Evolutionary conservation across 768 basidiomycete species (phyloP).

Genomic region (Tulasnella sp.): DNA sequence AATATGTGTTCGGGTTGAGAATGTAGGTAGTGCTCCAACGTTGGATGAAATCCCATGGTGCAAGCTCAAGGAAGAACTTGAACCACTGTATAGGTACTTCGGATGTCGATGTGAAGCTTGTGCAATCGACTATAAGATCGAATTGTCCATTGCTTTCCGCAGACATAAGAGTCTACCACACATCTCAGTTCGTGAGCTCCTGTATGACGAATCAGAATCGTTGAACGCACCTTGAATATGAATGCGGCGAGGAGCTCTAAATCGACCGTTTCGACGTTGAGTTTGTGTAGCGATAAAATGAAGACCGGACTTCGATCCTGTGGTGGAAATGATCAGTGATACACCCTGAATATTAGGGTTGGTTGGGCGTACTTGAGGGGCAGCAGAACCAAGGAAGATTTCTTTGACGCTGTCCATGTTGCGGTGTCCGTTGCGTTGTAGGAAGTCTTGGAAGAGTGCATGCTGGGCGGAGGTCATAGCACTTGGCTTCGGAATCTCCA

Average conservation of each 20-base stretch:
- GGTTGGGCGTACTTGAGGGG: constrained; percentile 29
- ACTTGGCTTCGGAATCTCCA: constrained; percentile 48
- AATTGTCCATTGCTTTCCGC: constrained; percentile 27
- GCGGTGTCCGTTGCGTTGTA: constrained; percentile 49
- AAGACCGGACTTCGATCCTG: constrained; percentile 30
- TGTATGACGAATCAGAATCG: not conserved
- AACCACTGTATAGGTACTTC: constrained; percentile 75
- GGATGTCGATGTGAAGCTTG: constrained; percentile 57
- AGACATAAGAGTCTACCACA: not conserved
- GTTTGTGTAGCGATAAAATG: constrained; percentile 48
- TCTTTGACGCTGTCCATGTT: constrained; percentile 49
- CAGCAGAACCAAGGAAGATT: constrained; percentile 48
- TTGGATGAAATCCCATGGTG: constrained; percentile 53
- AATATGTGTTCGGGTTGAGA: constrained; percentile 58
- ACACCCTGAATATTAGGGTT: constrained; percentile 29
- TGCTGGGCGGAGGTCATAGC: constrained; percentile 38
- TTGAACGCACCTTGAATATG: constrained; percentile 49
- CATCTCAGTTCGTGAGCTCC: constrained; percentile 18
- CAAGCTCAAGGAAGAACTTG: constrained; percentile 61
- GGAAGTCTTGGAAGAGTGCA: constrained; percentile 52
- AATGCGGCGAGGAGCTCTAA: constrained; percentile 66
- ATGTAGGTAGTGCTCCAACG: constrained; percentile 53
- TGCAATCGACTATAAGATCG: constrained; percentile 73
- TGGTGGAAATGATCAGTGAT: not conserved
- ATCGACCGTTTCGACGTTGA: constrained; percentile 70